Evolutionary conservation across 2,329 filamentous ascomycete species (phyloP).

Genomic region (Penicillium sp.): DNA sequence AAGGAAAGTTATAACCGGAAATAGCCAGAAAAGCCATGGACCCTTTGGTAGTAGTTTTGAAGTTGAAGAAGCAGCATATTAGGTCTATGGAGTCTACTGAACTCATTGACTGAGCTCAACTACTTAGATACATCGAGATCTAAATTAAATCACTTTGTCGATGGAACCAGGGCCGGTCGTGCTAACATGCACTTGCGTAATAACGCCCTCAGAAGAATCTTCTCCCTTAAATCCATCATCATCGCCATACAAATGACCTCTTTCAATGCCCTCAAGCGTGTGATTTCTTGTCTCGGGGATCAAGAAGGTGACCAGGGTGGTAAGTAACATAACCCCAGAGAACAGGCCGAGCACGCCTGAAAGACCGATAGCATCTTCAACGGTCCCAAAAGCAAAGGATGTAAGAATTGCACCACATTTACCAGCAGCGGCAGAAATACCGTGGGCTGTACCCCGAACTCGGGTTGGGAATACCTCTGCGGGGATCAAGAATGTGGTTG

Average conservation of each 20-base stretch:
- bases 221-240: not conserved
- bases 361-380: conserved; percentile 24
- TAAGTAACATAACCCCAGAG: conserved; percentile 26
- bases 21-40: too few relatives aligned
- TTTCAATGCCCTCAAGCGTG: conserved; percentile 27
- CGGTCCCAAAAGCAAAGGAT: conserved; percentile 23
- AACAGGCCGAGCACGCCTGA: conserved; percentile 22
- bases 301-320: conserved; percentile 19
- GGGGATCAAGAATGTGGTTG: conserved; percentile 62
- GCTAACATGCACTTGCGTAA: not conserved
- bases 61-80: not conserved
- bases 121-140: too few relatives aligned
- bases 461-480: conserved; percentile 64
- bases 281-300: conserved; percentile 31
- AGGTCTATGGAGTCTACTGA: not conserved
- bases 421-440: conserved; percentile 61
- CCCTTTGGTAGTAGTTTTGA: too few relatives aligned
- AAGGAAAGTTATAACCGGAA: too few relatives aligned
- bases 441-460: conserved; percentile 62
- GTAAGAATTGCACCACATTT: conserved; percentile 57
- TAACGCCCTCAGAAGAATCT: not conserved
- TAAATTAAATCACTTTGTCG: not conserved
- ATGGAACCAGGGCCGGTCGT: not conserved
- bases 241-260: not conserved
- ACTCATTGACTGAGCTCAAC: too few relatives aligned